Percentiles rank a stretch among this genome's conserved stretches.
These are phyloP conservation scores for Barbatosphaeria neglecta DNA, from an alignment of 495 filamentous ascomycete species.

Conservation along the genomic window DNA sequence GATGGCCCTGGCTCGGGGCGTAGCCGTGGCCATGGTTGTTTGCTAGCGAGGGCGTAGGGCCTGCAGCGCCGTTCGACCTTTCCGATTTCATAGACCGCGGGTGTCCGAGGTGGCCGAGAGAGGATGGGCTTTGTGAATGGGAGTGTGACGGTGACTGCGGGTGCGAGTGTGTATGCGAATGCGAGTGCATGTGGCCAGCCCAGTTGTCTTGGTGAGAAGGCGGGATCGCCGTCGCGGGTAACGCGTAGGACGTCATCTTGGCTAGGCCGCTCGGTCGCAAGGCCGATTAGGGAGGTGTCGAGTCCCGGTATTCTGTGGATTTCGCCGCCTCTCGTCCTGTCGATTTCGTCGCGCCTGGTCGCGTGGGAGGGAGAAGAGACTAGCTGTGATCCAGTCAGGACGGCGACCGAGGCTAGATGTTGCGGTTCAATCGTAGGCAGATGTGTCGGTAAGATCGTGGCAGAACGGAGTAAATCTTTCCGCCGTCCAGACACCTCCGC, in stretches of 20 bases:
- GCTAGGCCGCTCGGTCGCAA: neutral
- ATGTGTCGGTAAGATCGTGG: no score
- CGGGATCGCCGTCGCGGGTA: conserved; percentile 35
- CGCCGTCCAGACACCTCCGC: neutral
- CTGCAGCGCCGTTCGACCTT: conserved; percentile 14
- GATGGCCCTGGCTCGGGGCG: conserved; percentile 14
- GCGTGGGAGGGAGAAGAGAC: no score
- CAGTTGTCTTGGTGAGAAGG: conserved; percentile 28
- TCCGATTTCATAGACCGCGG: conserved; percentile 11
- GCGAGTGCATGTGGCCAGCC: conserved; percentile 12
- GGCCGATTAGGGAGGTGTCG: no score
- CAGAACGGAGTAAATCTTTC: no score
- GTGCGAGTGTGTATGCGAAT: conserved; percentile 27
- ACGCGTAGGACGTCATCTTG: conserved; percentile 40
- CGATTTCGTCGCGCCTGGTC: no score
- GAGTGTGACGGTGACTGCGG: no score
- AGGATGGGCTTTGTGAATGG: conserved; percentile 17
- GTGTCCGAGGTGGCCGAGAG: conserved; percentile 10
- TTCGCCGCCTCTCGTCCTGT: no score
- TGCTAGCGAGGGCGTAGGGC: conserved; percentile 24
- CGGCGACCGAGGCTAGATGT: no score
- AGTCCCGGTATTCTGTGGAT: no score
- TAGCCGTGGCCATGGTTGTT: conserved; percentile 20
- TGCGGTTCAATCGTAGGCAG: no score
- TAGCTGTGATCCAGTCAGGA: no score